Percentiles rank a stretch among this genome's conserved stretches.
Evolutionary conservation across 176 grass and related monocot genomes (phyloP).

Genomic region (Zoysia pacifica): DNA sequence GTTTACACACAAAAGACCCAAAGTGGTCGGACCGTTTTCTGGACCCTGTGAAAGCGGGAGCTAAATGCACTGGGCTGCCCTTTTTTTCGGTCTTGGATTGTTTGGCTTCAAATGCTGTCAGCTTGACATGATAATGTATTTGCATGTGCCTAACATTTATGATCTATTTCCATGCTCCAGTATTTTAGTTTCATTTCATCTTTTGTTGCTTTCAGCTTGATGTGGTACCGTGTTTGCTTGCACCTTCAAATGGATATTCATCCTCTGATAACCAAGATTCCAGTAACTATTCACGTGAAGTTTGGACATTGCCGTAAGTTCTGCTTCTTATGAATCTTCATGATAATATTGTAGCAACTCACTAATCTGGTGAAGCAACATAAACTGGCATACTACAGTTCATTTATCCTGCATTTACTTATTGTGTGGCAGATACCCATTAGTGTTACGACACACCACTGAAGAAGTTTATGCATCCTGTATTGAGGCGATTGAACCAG

Average conservation of each 20-base stretch:
- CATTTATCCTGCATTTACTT: conserved; percentile 20
- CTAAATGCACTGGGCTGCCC: no score
- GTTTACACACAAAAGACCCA: no score
- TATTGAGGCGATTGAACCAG: conserved; percentile 73
- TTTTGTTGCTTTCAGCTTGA: conserved; percentile 72
- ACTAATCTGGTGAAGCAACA: neutral
- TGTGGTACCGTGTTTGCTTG: conserved; percentile 85
- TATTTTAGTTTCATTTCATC: conserved; percentile 27
- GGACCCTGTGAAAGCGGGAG: no score
- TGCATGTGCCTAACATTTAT: neutral
- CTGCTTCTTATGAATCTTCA: conserved; percentile 25
- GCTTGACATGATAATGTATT: neutral
- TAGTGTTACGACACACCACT: conserved; percentile 85
- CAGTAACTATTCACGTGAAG: conserved; percentile 43
- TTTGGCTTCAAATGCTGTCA: neutral
- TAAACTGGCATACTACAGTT: conserved; percentile 17
- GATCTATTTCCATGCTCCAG: conserved; percentile 11
- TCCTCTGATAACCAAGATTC: conserved; percentile 43
- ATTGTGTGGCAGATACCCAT: conserved; percentile 69
- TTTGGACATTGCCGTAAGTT: conserved; percentile 93
- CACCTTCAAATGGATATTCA: conserved; percentile 62
- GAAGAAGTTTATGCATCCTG: conserved; percentile 90
- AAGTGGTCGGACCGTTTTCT: no score
- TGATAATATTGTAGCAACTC: conserved; percentile 4
- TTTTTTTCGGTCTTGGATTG: neutral